Evolutionary conservation across 257 asterid species (phyloP), one percentile per base, ranked within the genome.

Genomic region (Nicotiana noctiflora): DNA sequence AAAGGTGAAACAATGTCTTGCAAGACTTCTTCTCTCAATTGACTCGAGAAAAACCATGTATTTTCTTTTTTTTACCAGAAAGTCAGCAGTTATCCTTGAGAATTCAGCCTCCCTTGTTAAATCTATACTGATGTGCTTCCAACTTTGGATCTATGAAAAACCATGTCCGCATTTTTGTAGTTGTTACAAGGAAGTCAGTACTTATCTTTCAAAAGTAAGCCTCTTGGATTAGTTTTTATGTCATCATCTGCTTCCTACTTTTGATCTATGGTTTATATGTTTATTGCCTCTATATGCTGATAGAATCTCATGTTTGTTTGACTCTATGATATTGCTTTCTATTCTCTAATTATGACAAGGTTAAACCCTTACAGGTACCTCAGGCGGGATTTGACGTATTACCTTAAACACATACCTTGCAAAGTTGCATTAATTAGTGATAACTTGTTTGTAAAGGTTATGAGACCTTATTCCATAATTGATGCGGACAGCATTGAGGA

Each of bases 391-490:
- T 63, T 81, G 79, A 86, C 85, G 84, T 87, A 79, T 87, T 92
- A 87, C 90, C 91, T 90, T 66, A 89, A 90, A 85, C 88, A 90
- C 82, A 83, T 93, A 63, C 87, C 92, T 37, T 86, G 98, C 91
- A 93, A 93, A 89, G 88, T 85, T 57, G 98, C 95, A n/a, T 32
- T 86, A 52, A 79, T 91, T 55, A 93, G 53, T 44, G 95, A 93
- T 61, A 85, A 90, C 84, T 89, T 88, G 55, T 70, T 86, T 3
- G 66, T 90, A 79, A 81, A 86, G 64, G 76, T 88, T 60, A 61
- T 86, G 86, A 88, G 90, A 82, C 75, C 86, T 64, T 65, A 65
- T 82, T 63, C 85, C 56, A 66, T 70, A 5, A 85, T 78, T 78
- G 94, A 87, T 68, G 79, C 82, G 46, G 90, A 90, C 18, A 79